phyloP scores from a whole-genome alignment of 2,329 filamentous ascomycete genomes.

The Diaporthe longicolla region DNA sequence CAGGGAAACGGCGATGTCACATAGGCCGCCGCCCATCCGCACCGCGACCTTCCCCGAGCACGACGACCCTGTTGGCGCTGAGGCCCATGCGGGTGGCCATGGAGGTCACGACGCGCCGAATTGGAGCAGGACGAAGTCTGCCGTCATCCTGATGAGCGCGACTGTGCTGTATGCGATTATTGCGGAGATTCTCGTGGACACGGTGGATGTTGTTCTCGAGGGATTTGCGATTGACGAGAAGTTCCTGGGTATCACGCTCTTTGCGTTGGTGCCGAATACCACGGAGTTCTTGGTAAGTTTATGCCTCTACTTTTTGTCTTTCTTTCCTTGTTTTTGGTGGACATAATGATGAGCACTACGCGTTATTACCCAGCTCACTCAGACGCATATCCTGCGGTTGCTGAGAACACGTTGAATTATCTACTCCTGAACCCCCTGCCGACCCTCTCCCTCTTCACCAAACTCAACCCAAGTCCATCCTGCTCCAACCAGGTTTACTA shows the following conservation, averaged over 20 bases:
- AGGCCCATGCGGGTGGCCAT: conserved; percentile 48
- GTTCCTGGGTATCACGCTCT: conserved; percentile 95
- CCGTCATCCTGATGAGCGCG: conserved; percentile 88
- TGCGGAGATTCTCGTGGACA: conserved; percentile 96
- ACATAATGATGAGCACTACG: conserved; percentile 40
- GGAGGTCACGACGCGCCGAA: conserved; percentile 98
- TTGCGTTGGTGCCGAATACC: conserved; percentile 96
- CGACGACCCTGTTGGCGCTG: conserved; percentile 58
- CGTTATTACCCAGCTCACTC: conserved; percentile 44
- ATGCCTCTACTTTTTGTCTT: not conserved
- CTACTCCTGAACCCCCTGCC: conserved; percentile 40
- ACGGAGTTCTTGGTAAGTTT: conserved; percentile 90
- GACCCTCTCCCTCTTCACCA: not conserved
- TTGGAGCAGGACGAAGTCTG: conserved; percentile 93
- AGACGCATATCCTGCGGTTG: conserved; percentile 35
- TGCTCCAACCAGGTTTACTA: not conserved
- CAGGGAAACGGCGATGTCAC: conserved; percentile 35
- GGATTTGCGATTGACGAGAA: conserved; percentile 96
- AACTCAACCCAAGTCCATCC: not conserved
- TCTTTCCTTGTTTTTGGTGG: conserved; percentile 7
- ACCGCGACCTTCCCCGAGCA: conserved; percentile 58
- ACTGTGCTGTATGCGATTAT: conserved; percentile 96
- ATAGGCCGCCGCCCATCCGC: conserved; percentile 52
- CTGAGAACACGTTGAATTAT: conserved; percentile 36
- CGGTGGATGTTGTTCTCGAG: conserved; percentile 94